Conservation (phyloP, 75 land plant genomes). For the Pinus albicaulis region DNA sequence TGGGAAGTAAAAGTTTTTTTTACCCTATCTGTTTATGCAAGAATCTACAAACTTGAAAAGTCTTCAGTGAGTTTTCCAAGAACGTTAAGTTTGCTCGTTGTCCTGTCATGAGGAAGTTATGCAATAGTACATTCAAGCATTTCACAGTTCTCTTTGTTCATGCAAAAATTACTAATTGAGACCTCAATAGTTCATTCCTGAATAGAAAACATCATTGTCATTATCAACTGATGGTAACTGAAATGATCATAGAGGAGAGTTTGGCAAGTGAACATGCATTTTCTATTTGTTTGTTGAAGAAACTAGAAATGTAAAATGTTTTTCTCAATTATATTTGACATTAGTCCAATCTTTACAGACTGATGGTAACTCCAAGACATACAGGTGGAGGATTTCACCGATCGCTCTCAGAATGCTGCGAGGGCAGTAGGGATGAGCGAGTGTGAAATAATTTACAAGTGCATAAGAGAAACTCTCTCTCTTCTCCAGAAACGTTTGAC, state of each 20-base stretch:
- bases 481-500: background rate
- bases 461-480: conserved; percentile 18
- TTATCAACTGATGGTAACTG: background rate
- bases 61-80: background rate
- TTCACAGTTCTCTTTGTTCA: too few species aligned
- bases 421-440: conserved; percentile 29
- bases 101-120: background rate
- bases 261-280: background rate
- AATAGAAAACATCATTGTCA: background rate
- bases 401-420: conserved; percentile 47
- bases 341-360: background rate
- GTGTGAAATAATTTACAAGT: conserved; percentile 34
- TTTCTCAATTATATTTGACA: background rate
- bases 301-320: background rate
- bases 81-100: background rate
- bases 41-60: background rate
- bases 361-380: background rate
- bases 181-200: background rate
- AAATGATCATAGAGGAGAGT: background rate
- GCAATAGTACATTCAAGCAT: background rate
- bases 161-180: background rate
- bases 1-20: background rate
- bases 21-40: background rate
- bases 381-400: conserved; percentile 63
- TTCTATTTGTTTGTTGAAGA: background rate